Evolutionary conservation across 2,329 filamentous ascomycete species (phyloP).

Genomic region (Parastagonospora avenae): DNA sequence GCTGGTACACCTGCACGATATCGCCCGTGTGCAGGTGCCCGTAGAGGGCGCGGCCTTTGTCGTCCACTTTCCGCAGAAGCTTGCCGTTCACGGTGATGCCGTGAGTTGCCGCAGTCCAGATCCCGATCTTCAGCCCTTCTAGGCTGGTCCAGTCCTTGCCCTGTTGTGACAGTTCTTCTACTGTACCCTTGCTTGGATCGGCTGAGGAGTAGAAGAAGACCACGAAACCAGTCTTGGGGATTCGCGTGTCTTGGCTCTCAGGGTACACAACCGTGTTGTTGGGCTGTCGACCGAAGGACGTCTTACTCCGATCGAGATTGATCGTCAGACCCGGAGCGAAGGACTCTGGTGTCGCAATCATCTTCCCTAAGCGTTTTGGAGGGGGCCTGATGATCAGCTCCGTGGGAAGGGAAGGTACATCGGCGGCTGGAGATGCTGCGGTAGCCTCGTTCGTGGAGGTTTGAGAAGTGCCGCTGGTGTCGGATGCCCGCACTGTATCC

Average conservation of each 20-base stretch:
- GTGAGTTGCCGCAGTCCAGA: constrained; percentile 77
- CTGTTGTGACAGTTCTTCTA: constrained; percentile 46
- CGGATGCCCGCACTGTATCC: constrained; percentile 36
- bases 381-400: constrained; percentile 46
- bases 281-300: constrained; percentile 76
- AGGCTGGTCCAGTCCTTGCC: constrained; percentile 61
- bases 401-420: constrained; percentile 26
- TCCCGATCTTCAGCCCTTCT: constrained; percentile 67
- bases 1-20: constrained; percentile 72
- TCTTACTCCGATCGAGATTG: constrained; percentile 68
- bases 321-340: constrained; percentile 65
- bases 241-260: constrained; percentile 66
- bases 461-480: constrained; percentile 19
- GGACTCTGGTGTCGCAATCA: constrained; percentile 71
- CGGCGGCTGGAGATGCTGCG: constrained; percentile 21
- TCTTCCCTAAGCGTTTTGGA: constrained; percentile 62
- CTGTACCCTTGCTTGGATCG: constrained; percentile 68
- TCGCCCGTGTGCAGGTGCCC: constrained; percentile 79
- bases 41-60: constrained; percentile 59
- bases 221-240: constrained; percentile 83
- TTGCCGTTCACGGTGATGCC: constrained; percentile 79
- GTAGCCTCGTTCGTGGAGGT: constrained; percentile 15
- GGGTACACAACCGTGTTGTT: constrained; percentile 72
- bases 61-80: constrained; percentile 63
- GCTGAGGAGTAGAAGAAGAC: constrained; percentile 67